Evolutionary conservation across 2,329 filamentous ascomycete genomes (phyloP).

Genomic region (Cladosporium cucumerinum): DNA sequence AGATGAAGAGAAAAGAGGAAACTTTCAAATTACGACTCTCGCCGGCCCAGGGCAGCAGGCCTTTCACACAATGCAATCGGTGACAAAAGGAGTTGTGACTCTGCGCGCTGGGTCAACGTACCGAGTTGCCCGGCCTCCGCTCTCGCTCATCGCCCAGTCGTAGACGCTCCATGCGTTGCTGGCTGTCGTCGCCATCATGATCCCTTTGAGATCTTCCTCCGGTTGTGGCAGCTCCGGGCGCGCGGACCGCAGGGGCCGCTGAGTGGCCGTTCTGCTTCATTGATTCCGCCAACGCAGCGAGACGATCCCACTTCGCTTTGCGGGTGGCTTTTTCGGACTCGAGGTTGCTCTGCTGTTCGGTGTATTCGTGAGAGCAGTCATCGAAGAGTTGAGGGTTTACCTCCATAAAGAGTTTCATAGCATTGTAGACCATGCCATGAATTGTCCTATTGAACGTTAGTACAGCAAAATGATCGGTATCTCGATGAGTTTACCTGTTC

Average conservation of each 20-base stretch:
- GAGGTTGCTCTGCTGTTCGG: constrained; percentile 89
- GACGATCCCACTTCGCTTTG: constrained; percentile 83
- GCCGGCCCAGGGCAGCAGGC: constrained; percentile 7
- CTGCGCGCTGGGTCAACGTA: constrained; percentile 33
- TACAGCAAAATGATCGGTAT: not conserved
- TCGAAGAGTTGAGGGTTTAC: constrained; percentile 98
- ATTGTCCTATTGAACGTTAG: constrained; percentile 67
- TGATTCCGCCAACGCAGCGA: constrained; percentile 71
- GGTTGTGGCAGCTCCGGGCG: constrained; percentile 34
- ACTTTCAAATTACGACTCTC: not conserved
- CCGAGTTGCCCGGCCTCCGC: constrained; percentile 34
- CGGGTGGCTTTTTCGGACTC: constrained; percentile 77
- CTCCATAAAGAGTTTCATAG: constrained; percentile 99
- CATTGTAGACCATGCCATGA: constrained; percentile 99
- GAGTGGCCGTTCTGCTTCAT: constrained; percentile 33
- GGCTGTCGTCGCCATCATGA: constrained; percentile 74
- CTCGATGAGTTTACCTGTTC: constrained; percentile 66
- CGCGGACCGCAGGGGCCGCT: constrained; percentile 23
- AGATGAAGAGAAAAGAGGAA: constrained; percentile 1
- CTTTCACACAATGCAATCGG: constrained; percentile 12
- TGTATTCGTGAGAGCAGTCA: constrained; percentile 97
- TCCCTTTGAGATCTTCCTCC: constrained; percentile 35
- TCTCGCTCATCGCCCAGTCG: constrained; percentile 77
- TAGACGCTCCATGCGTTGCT: constrained; percentile 78
- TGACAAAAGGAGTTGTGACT: constrained; percentile 19